A percentile compares a stretch with the other conserved stretches of the same genome.
Evolutionary conservation across 2,329 filamentous ascomycete species (phyloP).

Genomic region (Kalmusia sp.): DNA sequence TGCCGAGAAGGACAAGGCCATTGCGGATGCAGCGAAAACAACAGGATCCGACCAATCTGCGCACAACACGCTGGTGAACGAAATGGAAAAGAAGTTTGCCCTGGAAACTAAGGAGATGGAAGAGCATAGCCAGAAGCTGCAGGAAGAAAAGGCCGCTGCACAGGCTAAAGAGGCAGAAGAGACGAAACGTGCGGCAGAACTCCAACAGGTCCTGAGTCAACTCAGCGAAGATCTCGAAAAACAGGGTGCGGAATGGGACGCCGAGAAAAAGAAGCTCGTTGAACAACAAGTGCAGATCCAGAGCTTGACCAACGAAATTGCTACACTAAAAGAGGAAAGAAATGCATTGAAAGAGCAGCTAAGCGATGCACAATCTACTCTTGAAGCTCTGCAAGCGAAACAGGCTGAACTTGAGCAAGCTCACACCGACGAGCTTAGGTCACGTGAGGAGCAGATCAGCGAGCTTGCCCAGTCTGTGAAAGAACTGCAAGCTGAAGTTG

Average conservation of each 20-base stretch:
- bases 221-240: slow-evolving; percentile 44
- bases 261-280: slow-evolving; percentile 43
- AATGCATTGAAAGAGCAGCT: slow-evolving; percentile 31
- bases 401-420: slow-evolving; percentile 35
- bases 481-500: slow-evolving; percentile 29
- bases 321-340: slow-evolving; percentile 31
- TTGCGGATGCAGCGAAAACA: slow-evolving; percentile 27
- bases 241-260: slow-evolving; percentile 44
- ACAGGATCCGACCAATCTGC: slow-evolving; percentile 24
- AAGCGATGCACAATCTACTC: slow-evolving; percentile 25
- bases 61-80: slow-evolving; percentile 36
- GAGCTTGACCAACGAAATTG: slow-evolving; percentile 30
- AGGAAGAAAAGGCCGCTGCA: slow-evolving; percentile 38
- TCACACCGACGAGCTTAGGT: slow-evolving; percentile 32
- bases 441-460: slow-evolving; percentile 38
- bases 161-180: slow-evolving; percentile 41
- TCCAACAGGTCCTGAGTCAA: slow-evolving; percentile 44
- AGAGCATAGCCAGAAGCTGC: slow-evolving; percentile 38
- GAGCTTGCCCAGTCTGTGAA: slow-evolving; percentile 34
- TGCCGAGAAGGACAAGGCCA: slow-evolving; percentile 39
- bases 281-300: slow-evolving; percentile 40
- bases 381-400: slow-evolving; percentile 37
- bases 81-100: slow-evolving; percentile 46
- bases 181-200: slow-evolving; percentile 38
- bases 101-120: slow-evolving; percentile 41